Base-by-base conservation (phyloP, 257 asterid species). In the Leptodermis oblonga region DNA sequence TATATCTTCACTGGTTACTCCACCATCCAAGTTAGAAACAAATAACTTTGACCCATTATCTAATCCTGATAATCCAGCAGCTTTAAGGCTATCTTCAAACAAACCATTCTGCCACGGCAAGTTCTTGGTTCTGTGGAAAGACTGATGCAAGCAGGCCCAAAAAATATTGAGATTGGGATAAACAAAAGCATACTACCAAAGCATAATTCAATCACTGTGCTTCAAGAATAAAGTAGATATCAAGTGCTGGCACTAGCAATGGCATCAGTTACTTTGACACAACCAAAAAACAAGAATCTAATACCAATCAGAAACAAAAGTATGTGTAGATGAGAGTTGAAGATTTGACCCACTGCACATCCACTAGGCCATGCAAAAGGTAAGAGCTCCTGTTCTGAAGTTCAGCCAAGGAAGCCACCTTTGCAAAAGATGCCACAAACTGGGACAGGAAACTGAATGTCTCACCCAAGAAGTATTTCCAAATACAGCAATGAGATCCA, bases 1-100 rank as follows among this genome's bases (percentile, higher is more conserved):
- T 83, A 92, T 92, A 74, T 92, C 98, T 78, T 90, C 89, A 73
- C 76, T 90, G 37, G 97, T 78, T 61, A 92, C 98, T 65, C 98
- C 92, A 73, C 13, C 23, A 23, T 84, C 95, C 92, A 92, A 82
- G 83, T 90, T 92, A 59, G 92, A 86, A 63, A 92, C 81, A 76
- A 73, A 79, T 28, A 87, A 62, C 76, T 82, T 84, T n/a, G 98
- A 74, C 54, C 90, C 95, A 74, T 69, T 81, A 63, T 83, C 97
- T 78, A 85, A 65, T 60, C 86, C 89, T 13, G 97, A 82, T 30
- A 86, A 72, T 62, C 97, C 97, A 71, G 90, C 95, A 70, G 96
- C 92, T 86, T 84, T 87, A 30, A 93, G 90, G 83, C 97, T 74
- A 62, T 88, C 97, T 78, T 87, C 97, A 79, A 86, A 77, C 74